Evolutionary conservation across 176 grass and related monocot genomes (phyloP).

Genomic region (Aegilops speltoides): DNA sequence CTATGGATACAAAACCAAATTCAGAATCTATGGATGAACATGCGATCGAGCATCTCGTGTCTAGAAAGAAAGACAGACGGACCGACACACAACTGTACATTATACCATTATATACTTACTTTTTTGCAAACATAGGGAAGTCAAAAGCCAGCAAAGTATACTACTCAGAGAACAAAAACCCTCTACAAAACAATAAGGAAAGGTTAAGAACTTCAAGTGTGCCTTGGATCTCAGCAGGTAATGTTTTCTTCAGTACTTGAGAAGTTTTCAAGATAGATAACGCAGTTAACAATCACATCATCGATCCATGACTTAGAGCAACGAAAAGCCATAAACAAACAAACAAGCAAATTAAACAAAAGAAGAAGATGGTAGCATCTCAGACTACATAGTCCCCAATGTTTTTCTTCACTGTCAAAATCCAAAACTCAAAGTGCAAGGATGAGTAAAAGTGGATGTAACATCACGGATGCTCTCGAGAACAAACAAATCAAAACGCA

Average conservation of each 20-base stretch:
- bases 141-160: too few species aligned
- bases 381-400: conserved; percentile 36
- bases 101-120: too few species aligned
- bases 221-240: conserved; percentile 36
- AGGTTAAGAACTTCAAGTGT: background rate
- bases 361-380: background rate
- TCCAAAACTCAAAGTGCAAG: conserved; percentile 42
- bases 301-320: background rate
- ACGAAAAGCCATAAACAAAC: background rate
- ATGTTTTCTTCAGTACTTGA: conserved; percentile 26
- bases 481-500: background rate
- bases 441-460: conserved; percentile 44
- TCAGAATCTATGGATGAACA: too few species aligned
- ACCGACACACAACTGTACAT: too few species aligned
- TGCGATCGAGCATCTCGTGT: too few species aligned
- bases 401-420: conserved; percentile 39
- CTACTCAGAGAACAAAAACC: too few species aligned
- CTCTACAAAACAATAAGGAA: background rate
- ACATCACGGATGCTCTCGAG: conserved; percentile 34
- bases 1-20: too few species aligned
- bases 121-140: background rate
- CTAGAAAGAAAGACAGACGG: too few species aligned
- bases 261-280: conserved; percentile 41
- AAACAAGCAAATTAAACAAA: too few species aligned
- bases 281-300: conserved; percentile 36